A percentile compares a stretch with the other conserved stretches of the same genome.
Evolutionary conservation across 1,139 yeast genomes (phyloP).

Genomic region (Sugiyamaella sp.): DNA sequence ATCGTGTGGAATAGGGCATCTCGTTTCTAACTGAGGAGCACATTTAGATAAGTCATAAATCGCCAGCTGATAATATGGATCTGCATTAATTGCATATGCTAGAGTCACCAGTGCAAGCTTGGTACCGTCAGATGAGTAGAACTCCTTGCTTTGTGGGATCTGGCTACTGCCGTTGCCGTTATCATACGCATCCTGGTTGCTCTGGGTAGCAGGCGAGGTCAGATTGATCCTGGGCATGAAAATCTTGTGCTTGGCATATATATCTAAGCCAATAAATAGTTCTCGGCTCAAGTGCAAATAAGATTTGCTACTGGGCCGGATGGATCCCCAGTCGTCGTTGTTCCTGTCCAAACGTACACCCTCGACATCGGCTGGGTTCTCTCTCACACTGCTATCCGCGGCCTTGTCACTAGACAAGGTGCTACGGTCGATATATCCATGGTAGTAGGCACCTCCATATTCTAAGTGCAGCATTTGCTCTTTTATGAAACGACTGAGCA

Average conservation of each 20-base stretch:
- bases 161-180: background rate
- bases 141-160: background rate
- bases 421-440: conserved; percentile 2
- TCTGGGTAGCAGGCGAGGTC: background rate
- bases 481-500: conserved; percentile 10
- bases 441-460: conserved; percentile 4
- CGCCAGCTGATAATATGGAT: background rate
- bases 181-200: background rate
- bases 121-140: conserved; percentile 18
- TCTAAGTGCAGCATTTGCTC: conserved; percentile 1
- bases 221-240: conserved; percentile 11
- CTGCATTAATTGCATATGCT: background rate
- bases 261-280: conserved; percentile 15
- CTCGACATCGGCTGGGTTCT: background rate
- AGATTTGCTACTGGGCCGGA: background rate
- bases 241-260: conserved; percentile 17
- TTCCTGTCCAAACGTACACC: too few relatives aligned
- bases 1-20: conserved; percentile 12
- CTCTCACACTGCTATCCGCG: background rate
- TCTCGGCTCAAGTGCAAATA: conserved; percentile 6
- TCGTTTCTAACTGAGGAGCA: conserved; percentile 11
- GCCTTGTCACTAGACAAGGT: background rate
- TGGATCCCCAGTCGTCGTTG: background rate
- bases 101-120: conserved; percentile 7
- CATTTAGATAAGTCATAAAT: conserved; percentile 13